Conservation (phyloP, 1,139 yeast species). For the Saccharomyces hybrid region DNA sequence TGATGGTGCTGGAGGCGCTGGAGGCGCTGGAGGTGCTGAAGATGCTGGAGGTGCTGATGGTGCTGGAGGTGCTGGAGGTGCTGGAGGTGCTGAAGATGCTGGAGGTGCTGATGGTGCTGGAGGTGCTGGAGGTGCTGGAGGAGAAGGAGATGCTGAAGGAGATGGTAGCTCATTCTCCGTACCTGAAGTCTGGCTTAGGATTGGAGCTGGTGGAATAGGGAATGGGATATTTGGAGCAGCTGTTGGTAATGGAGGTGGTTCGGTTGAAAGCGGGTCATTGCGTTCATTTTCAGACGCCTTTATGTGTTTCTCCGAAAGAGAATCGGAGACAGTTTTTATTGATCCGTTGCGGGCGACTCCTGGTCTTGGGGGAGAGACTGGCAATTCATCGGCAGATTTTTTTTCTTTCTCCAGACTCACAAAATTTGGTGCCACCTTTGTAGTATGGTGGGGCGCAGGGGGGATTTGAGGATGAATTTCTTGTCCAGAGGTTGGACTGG, state of each 20-base stretch:
- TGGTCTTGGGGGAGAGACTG: background rate
- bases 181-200: slow-evolving; percentile 9
- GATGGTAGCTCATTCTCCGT: slow-evolving; percentile 1
- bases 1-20: background rate
- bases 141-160: background rate
- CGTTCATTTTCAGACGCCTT: background rate
- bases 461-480: background rate
- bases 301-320: background rate
- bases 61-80: background rate
- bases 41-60: background rate
- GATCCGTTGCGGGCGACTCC: background rate
- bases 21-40: background rate
- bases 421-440: background rate
- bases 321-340: background rate
- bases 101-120: background rate
- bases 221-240: background rate
- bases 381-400: background rate
- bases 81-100: background rate
- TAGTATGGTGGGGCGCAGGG: background rate
- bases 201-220: slow-evolving; percentile 16
- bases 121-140: background rate
- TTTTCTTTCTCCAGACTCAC: background rate
- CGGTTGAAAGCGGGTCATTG: background rate
- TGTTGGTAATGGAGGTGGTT: background rate
- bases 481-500: background rate